Evolutionary conservation across 768 basidiomycete species (phyloP).

Genomic region (Xerocomellus intermedius): DNA sequence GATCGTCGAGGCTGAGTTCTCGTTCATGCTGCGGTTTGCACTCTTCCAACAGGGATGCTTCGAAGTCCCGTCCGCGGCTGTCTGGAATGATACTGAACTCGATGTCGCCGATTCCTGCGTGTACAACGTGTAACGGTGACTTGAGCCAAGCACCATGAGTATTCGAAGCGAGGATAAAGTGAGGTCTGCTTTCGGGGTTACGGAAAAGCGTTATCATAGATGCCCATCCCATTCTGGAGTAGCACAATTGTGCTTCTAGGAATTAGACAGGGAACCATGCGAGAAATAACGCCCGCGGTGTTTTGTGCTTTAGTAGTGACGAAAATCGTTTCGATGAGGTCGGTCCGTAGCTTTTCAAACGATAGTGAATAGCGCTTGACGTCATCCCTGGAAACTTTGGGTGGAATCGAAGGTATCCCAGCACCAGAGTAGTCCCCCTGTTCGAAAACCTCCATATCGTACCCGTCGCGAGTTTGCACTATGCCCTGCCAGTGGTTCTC

Average conservation of each 20-base stretch:
- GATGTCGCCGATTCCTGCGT: slow-evolving; percentile 67
- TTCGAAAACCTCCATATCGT: slow-evolving; percentile 50
- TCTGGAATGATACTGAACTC: slow-evolving; percentile 82
- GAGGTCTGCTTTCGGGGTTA: slow-evolving; percentile 70
- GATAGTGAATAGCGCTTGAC: slow-evolving; percentile 16
- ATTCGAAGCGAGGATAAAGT: slow-evolving; percentile 82
- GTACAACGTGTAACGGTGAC: slow-evolving; percentile 53
- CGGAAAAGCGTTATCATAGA: slow-evolving; percentile 81
- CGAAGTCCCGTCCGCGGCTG: slow-evolving; percentile 57
- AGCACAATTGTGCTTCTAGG: slow-evolving; percentile 80
- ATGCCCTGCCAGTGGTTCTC: slow-evolving; percentile 54
- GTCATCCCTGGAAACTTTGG: slow-evolving; percentile 11
- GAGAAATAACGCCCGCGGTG: slow-evolving; percentile 54
- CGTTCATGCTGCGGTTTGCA: slow-evolving; percentile 37
- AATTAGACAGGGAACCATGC: slow-evolving; percentile 62
- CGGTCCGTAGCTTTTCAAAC: slow-evolving; percentile 16
- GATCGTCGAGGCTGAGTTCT: slow-evolving; percentile 50
- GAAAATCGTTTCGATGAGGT: slow-evolving; percentile 71
- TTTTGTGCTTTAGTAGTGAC: slow-evolving; percentile 78
- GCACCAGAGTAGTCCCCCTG: slow-evolving; percentile 21
- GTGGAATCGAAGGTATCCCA: slow-evolving; percentile 18
- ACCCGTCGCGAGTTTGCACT: slow-evolving; percentile 41
- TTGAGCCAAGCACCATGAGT: slow-evolving; percentile 75
- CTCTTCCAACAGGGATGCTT: slow-evolving; percentile 46
- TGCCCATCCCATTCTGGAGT: slow-evolving; percentile 93